These are phyloP conservation scores for Ogataea paradorogensis DNA, from an alignment of 805 yeast genomes.

Conservation along the genomic window DNA sequence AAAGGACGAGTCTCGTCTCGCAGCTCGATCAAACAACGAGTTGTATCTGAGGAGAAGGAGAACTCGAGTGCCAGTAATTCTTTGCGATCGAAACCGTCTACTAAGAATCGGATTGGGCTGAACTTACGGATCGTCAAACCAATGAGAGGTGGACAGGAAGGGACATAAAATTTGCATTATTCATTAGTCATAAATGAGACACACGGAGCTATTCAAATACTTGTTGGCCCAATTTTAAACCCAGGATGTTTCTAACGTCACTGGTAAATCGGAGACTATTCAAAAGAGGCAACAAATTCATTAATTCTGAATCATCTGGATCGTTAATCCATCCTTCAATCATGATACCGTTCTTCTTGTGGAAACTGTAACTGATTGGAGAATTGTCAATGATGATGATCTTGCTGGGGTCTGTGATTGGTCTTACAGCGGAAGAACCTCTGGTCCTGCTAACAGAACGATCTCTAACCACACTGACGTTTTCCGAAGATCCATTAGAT, in stretches of 20 bases:
- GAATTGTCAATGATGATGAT: conserved; percentile 87
- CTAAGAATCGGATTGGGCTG: conserved; percentile 40
- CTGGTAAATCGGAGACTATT: conserved; percentile 73
- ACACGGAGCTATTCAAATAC: conserved; percentile 42
- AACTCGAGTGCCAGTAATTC: conserved; percentile 15
- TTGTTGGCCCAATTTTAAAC: conserved; percentile 71
- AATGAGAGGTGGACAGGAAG: conserved; percentile 27
- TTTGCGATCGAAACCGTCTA: conserved; percentile 12
- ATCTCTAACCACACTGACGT: conserved; percentile 17
- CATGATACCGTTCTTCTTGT: conserved; percentile 84
- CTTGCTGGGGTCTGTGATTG: conserved; percentile 53
- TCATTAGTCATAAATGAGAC: conserved; percentile 1
- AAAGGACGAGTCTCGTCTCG: conserved; percentile 27
- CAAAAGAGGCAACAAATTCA: conserved; percentile 77
- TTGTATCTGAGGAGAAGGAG: conserved; percentile 15
- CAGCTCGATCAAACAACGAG: conserved; percentile 12
- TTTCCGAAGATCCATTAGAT: conserved; percentile 9
- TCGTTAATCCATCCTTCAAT: conserved; percentile 98
- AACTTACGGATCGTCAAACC: conserved; percentile 57
- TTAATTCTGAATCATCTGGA: conserved; percentile 81
- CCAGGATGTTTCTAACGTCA: conserved; percentile 77
- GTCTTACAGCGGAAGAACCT: conserved; percentile 13
- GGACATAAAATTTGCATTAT: conserved; percentile 7
- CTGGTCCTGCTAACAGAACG: conserved; percentile 31
- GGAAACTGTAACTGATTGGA: conserved; percentile 81